Base-by-base conservation (phyloP, 2,329 filamentous ascomycete genomes). In the Fusarium phyllophilum region DNA sequence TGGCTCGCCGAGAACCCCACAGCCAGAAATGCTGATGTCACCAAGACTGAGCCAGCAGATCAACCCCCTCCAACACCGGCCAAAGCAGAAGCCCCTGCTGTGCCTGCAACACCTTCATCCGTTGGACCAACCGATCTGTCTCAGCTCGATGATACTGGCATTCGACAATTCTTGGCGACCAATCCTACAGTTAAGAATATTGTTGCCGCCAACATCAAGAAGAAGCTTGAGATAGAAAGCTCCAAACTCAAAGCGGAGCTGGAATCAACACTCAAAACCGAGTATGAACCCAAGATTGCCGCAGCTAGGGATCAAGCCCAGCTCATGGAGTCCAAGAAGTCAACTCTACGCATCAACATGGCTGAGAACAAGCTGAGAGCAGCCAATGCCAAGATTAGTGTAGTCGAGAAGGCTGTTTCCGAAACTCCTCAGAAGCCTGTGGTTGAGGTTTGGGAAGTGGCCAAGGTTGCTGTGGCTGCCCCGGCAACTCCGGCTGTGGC, bases 361-460 rank as follows among this genome's bases (percentile, higher is more conserved):
- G 86, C 91, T 11, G 92, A 96, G 75, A 93, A 92, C 76, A 90
- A 92, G 79, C 84, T 88, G 52, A 89, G 88, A 70, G 84, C 85
- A 14, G 89, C 91, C 0, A 87, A 87, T 57, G 93, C 92, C 9
- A 97, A 96, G 84, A 84, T 97, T 38, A 88, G 89, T 4, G 90
- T 96, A 3, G 93, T 98, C 8, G 89, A 95, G 78, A 93, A 90
- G 52, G 95, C 96, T 18, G 94, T 93, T 1, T 88, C 87, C n/a
- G 93, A 97, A 54, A 98, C 95, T 2, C 96, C 96, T 1, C 88
- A 96, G 77, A 91, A 91, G 79, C 90, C 95, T 1, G 94, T 98
- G 8, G 89, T 86, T 15, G 95, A 98, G 82, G 95, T 98, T 1
- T 98, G 94, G 93, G 91, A 92, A 72, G 85, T 93, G 61, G 95